Evolutionary conservation across 768 basidiomycete species (phyloP), one percentile per base, ranked within the genome.

Genomic region (Amanita thiersii): DNA sequence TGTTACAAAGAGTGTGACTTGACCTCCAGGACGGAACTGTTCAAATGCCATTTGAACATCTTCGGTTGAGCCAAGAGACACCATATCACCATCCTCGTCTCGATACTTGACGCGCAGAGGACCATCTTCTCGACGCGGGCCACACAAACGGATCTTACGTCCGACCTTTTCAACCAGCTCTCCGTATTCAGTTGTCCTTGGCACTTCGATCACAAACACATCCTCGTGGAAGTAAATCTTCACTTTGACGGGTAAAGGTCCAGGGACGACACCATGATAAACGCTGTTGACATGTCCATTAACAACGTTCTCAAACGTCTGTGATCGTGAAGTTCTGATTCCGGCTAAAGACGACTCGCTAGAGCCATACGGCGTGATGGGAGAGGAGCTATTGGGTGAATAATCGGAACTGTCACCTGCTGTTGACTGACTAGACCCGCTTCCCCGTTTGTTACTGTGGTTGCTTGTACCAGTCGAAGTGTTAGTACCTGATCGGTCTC

Each of bases 1-100:
- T 57, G 77, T 81, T 54, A 89, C 86, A 60, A 78, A 86, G 36
- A 89, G 71, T 12, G 79, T 83, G 44, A 89, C 84, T 61, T 86
- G 86, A 47, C 77, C 77, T n/a, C 81, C 82, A 21, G 82, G 79
- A 48, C 78, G 72, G 61, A 76, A 81, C 44, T 80, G 73, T 62
- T 92, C 90, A 50, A 94, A 92, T 28, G 91, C 91, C 77, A 94
- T 89, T 52, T 89, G 86, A 25, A 93, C 85, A 56, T 94, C 91
- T 58, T 94, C 91, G 25, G 89, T 90, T 33, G 86, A 89, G 11
- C 83, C 84, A 47, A 94, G 72, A 21, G 79, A 84, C 34, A 94
- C 77, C 72, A 90, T 69, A 56, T 94, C 91, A 17, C 90, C 90
- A 52, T 94, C 91, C 56, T 94, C 91, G 60, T 94, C 91, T 59